Evolutionary conservation across 2,329 filamentous ascomycete genomes (phyloP), one percentile per base, ranked within the genome.

Genomic region (Ceratocystis cacaofunesta): DNA sequence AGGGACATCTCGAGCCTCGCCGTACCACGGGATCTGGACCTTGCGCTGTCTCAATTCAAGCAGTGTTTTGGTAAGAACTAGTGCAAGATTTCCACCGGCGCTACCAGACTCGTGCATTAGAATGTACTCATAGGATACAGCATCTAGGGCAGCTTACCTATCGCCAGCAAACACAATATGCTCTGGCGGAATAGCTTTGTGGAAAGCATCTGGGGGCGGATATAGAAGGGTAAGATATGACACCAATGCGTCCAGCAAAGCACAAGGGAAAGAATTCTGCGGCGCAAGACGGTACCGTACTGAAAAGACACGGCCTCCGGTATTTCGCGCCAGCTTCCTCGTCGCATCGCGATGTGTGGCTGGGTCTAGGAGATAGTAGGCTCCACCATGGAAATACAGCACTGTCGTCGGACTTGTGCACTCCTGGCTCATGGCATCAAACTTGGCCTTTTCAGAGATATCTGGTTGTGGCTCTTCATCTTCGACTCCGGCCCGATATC

Each of bases 331-430:
- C 15, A 92, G 75, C 63, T 79, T 82, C 67, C 81, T 82, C 19
- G 79, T 80, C 0, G 80, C 74, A 0, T 77, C 72, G 2, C 89
- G 82, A 71, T 90, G 85, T 0, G 84, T 85, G 1, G 79, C 74
- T 17, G 89, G 88, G 70, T 92, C 89, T 70, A 87, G 80, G 32
- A 90, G 79, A 69, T 79, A 90, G 75, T 87, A 88, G 3, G 85
- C 88, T 64, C 89, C 89, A 68, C 88, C 88, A 73, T 92, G 88
- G 70, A 92, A 82, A 73, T 89, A 91, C 22, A 92, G 76, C 0
- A 90, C 73, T 0, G 87, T 90, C 0, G 81, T 79, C 2, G 82
- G 80, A 62, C 77, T 80, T n/a, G 74, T 82, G 66, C 82, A 82
- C 71, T 91, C 88, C 66, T 79, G 79, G 82, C 89, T 86, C 75